Base-by-base conservation (phyloP, 2,329 filamentous ascomycete genomes). In the Dothistroma pini region DNA sequence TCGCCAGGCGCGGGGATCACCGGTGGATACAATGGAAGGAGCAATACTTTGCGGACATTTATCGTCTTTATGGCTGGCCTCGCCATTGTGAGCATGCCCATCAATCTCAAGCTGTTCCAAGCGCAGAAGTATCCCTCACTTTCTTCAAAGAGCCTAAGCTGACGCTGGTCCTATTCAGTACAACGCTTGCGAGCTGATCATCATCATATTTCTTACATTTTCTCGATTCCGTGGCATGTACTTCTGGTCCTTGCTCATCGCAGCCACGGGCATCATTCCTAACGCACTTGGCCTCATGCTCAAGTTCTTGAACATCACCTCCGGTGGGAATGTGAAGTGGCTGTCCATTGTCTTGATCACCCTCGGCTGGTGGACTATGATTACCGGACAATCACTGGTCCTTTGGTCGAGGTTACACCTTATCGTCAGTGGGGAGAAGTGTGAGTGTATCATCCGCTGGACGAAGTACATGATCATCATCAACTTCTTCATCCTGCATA, bases 341-440 rank as follows among this genome's bases (percentile, higher is more conserved):
- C 55, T 70, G 4, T 60, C 65, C 5, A 57, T 68, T 4, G 56
- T 69, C 25, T 41, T 70, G 2, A 52, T 70, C 29, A 77, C 76
- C n/a, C 82, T 86, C 59, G 85, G 83, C 11, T 83, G 85, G 82
- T 83, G 81, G 70, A 67, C 75, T 1, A 86, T 87, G 83, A 81
- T 88, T 0, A 85, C 84, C 1, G 86, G 85, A 0, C 63, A 67
- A 54, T 56, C 59, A 25, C 21, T 63, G 1, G 85, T 88, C 1
- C 75, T 88, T 1, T 88, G 84, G 75, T 87, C 84, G 0, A 79
- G 86, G 7, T 77, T 88, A 0, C 84, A 87, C 68, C 76, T 88
- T 1, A 78, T 88, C 11, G 74, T 85, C 2, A 63, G 56, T 8
- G 68, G 66, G 16, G 60, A 65, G 31, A 79, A 79, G 16, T 82